phyloP scores from a whole-genome alignment of 352 stramenopile species.

The Phytophthora syringae region DNA sequence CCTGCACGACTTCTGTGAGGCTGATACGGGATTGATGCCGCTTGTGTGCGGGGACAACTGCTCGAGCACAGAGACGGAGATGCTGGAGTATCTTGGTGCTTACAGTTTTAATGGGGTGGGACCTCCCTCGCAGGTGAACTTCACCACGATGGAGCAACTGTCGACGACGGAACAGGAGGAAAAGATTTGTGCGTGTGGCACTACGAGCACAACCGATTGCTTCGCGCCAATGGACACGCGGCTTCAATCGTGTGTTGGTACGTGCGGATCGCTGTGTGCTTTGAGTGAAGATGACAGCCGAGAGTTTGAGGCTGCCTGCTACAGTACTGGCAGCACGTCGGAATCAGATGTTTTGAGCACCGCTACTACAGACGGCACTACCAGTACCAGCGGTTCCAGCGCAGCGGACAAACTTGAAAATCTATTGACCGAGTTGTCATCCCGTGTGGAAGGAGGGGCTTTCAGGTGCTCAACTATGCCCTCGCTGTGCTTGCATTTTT shows the following conservation, averaged over 20 bases:
- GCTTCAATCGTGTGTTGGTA: slow-evolving; percentile 58
- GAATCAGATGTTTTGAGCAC: slow-evolving; percentile 14
- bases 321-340: slow-evolving; percentile 21
- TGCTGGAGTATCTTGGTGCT: slow-evolving; percentile 63
- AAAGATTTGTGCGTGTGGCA: slow-evolving; percentile 59
- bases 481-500: slow-evolving; percentile 59
- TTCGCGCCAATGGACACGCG: slow-evolving; percentile 55
- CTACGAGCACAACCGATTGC: slow-evolving; percentile 43
- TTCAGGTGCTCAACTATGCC: slow-evolving; percentile 63
- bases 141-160: slow-evolving; percentile 68
- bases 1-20: slow-evolving; percentile 75
- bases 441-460: slow-evolving; percentile 45
- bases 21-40: slow-evolving; percentile 54
- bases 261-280: slow-evolving; percentile 66
- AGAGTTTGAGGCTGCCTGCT: slow-evolving; percentile 51
- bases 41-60: slow-evolving; percentile 69
- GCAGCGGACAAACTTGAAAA: slow-evolving; percentile 40
- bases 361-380: slow-evolving; percentile 12
- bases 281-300: slow-evolving; percentile 45
- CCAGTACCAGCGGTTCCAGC: slow-evolving; percentile 4
- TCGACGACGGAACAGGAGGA: slow-evolving; percentile 40
- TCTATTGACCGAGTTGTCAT: slow-evolving; percentile 50
- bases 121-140: slow-evolving; percentile 73
- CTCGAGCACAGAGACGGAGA: slow-evolving; percentile 52
- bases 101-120: slow-evolving; percentile 76